Conservation (phyloP, 176 grass and related monocot genomes). For the Oryza glaberrima region DNA sequence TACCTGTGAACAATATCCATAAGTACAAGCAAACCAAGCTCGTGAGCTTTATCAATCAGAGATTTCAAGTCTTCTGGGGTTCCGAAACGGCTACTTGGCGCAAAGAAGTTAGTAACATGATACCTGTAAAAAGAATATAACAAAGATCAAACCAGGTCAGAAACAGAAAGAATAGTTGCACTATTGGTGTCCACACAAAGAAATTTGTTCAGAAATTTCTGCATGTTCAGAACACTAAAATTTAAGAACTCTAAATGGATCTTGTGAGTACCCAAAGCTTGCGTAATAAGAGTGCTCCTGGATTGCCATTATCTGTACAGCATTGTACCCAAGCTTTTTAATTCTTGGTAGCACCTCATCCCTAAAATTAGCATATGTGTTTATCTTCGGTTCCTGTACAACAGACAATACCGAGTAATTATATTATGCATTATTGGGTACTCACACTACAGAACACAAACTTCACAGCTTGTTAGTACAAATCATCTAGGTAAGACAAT, state of each 20-base stretch:
- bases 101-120: constrained; percentile 99
- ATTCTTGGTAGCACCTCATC: constrained; percentile 95
- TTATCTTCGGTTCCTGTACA: constrained; percentile 83
- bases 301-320: constrained; percentile 99
- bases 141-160: constrained; percentile 23
- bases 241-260: constrained; percentile 31
- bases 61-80: constrained; percentile 98
- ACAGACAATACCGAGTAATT: neutral
- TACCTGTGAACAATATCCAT: constrained; percentile 99
- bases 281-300: constrained; percentile 98
- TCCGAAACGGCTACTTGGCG: constrained; percentile 97
- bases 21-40: constrained; percentile 91
- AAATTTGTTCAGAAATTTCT: neutral
- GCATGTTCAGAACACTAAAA: neutral
- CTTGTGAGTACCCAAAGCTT: constrained; percentile 82
- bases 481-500: neutral
- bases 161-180: constrained; percentile 1
- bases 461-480: constrained; percentile 6
- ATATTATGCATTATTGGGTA: neutral
- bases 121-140: constrained; percentile 59
- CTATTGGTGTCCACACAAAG: constrained; percentile 5
- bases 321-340: constrained; percentile 97
- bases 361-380: constrained; percentile 91
- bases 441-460: neutral
- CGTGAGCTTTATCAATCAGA: constrained; percentile 93